A percentile compares a stretch with the other conserved stretches of the same genome.
phyloP scores from a whole-genome alignment of 371 early-diverging fungal genomes.

The Fennellomyces sp. region DNA sequence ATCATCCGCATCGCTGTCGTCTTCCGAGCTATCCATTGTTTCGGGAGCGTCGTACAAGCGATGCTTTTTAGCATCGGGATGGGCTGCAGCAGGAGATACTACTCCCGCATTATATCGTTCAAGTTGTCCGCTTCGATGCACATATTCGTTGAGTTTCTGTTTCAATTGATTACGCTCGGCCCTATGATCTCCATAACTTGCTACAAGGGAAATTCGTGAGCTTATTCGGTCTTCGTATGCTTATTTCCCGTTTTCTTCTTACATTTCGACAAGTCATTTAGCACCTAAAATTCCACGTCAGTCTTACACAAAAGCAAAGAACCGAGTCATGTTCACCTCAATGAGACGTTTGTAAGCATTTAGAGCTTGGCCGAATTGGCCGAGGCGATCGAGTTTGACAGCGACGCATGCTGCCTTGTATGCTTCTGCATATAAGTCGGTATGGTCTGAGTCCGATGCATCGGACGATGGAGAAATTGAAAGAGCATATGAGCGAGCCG shows the following conservation, averaged over 20 bases:
- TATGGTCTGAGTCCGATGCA: background rate
- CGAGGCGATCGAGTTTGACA: conserved; percentile 50
- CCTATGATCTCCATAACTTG: background rate
- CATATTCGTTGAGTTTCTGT: conserved; percentile 43
- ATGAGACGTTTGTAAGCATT: conserved; percentile 50
- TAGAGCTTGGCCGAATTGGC: conserved; percentile 47
- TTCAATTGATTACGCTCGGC: conserved; percentile 27
- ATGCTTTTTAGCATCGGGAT: conserved; percentile 30
- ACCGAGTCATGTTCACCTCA: conserved; percentile 30
- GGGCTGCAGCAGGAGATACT: background rate
- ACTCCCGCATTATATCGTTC: conserved; percentile 21
- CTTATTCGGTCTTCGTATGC: background rate
- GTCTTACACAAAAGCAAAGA: background rate
- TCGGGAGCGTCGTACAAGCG: conserved; percentile 19
- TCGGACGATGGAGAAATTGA: conserved; percentile 4
- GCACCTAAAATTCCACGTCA: too few relatives aligned
- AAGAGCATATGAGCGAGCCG: background rate
- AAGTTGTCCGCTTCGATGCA: conserved; percentile 40
- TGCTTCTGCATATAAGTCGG: conserved; percentile 45
- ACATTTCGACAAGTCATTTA: too few relatives aligned
- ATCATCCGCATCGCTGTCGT: conserved; percentile 22
- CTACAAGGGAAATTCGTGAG: background rate
- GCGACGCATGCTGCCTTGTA: conserved; percentile 52
- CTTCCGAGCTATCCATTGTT: conserved; percentile 1
- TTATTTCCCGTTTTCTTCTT: background rate